phyloP scores from a whole-genome alignment of 225 moss, liverwort and hornwort species.

The Pseudoscleropodium purum region DNA sequence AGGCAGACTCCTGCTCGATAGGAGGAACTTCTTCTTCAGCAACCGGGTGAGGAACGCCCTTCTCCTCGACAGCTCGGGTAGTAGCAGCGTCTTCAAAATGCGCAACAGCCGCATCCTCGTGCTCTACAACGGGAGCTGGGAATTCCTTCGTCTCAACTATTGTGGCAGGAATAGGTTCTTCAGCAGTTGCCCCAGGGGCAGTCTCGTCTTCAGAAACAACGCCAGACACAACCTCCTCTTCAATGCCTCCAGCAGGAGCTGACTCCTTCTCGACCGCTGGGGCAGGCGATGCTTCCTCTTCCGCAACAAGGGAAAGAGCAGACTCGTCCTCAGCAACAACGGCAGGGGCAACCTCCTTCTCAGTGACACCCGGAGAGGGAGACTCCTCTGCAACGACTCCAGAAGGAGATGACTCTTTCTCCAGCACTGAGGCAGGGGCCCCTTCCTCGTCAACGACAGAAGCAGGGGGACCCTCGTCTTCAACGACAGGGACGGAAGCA shows the following conservation, averaged over 20 bases:
- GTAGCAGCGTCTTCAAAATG: not conserved
- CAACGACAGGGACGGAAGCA: not conserved
- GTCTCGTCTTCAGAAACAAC: too few relatives aligned
- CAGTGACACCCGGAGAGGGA: too few relatives aligned
- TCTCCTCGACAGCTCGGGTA: not conserved
- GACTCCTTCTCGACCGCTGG: not conserved
- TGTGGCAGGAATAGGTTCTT: not conserved
- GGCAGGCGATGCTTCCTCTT: not conserved
- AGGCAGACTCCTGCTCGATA: too few relatives aligned
- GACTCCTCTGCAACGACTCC: too few relatives aligned
- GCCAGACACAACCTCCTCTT: not conserved
- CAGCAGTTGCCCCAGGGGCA: not conserved
- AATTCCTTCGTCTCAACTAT: not conserved
- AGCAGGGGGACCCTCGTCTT: not conserved
- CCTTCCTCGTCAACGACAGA: too few relatives aligned
- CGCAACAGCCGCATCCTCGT: not conserved
- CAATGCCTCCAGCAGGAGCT: not conserved
- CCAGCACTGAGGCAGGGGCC: too few relatives aligned
- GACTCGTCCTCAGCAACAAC: too few relatives aligned
- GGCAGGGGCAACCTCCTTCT: too few relatives aligned
- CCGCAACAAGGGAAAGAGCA: not conserved
- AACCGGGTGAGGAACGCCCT: too few relatives aligned
- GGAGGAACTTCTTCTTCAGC: too few relatives aligned
- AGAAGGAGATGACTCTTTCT: too few relatives aligned
- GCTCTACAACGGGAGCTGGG: not conserved